Percentiles rank a stretch among this genome's conserved stretches.
These are phyloP conservation scores for Oryza australiensis DNA, from an alignment of 176 grass and related monocot genomes.

Conservation along the genomic window DNA sequence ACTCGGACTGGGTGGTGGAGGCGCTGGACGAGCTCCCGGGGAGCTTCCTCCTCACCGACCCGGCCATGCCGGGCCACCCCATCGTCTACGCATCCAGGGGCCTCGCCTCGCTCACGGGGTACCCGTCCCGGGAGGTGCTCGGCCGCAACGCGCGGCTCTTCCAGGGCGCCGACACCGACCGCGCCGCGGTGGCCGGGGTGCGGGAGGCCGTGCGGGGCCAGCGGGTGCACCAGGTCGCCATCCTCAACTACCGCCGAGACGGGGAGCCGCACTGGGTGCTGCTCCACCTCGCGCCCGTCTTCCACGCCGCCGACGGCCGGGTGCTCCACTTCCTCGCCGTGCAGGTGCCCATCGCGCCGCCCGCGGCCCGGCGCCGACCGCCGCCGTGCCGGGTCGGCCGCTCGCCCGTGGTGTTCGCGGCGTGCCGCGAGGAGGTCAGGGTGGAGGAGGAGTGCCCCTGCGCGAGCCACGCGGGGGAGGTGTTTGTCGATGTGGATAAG, in stretches of 20 bases:
- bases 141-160: constrained; percentile 82
- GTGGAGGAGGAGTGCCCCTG: constrained; percentile 49
- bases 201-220: constrained; percentile 73
- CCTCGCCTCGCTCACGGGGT: constrained; percentile 63
- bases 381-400: background rate
- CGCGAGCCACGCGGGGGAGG: constrained; percentile 37
- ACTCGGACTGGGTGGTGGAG: constrained; percentile 86
- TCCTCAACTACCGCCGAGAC: constrained; percentile 89
- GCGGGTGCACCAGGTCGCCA: constrained; percentile 51
- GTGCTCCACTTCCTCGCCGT: constrained; percentile 88
- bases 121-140: constrained; percentile 54
- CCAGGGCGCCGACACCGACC: constrained; percentile 81
- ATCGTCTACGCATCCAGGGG: constrained; percentile 84
- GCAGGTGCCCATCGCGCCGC: constrained; percentile 65
- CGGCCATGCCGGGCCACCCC: constrained; percentile 73
- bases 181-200: constrained; percentile 59
- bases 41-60: constrained; percentile 90
- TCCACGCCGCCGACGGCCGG: constrained; percentile 52
- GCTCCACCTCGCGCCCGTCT: constrained; percentile 83
- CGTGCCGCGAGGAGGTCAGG: constrained; percentile 74
- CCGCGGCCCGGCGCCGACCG: background rate
- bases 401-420: constrained; percentile 11
- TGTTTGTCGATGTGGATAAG: constrained; percentile 64
- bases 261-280: constrained; percentile 77
- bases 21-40: constrained; percentile 70